Evolutionary conservation across 2,329 filamentous ascomycete genomes (phyloP).

Genomic region (Dryadomyces sulphureus): DNA sequence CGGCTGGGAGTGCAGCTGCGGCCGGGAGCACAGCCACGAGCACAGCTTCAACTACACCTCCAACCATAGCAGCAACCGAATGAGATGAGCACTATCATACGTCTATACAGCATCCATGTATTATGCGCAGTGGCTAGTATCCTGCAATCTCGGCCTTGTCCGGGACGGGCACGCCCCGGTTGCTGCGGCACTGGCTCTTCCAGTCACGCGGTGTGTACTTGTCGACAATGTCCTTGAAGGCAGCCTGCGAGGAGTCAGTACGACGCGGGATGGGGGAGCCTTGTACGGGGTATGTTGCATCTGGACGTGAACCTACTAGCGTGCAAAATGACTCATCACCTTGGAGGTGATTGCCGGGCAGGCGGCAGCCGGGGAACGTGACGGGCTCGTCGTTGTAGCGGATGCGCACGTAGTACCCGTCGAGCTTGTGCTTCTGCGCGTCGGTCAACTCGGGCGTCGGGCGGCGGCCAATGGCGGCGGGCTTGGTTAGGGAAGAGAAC

Average conservation of each 20-base stretch:
- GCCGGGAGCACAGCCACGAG: not conserved
- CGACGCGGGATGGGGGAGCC: too few relatives aligned
- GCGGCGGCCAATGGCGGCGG: constrained; percentile 42
- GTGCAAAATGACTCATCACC: constrained; percentile 87
- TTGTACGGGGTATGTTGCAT: too few relatives aligned
- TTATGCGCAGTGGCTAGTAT: too few relatives aligned
- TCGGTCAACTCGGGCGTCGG: constrained; percentile 38
- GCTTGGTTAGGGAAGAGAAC: constrained; percentile 15
- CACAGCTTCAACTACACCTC: too few relatives aligned
- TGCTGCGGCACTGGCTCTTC: constrained; percentile 39
- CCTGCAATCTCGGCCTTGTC: constrained; percentile 36
- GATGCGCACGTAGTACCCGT: constrained; percentile 75
- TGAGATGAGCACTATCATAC: not conserved
- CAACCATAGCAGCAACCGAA: too few relatives aligned
- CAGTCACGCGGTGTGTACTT: constrained; percentile 75
- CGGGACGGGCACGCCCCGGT: constrained; percentile 29
- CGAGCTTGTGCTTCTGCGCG: constrained; percentile 42
- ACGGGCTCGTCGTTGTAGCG: constrained; percentile 83
- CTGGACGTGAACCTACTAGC: constrained; percentile 36
- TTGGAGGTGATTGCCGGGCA: constrained; percentile 64
- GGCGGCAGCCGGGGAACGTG: constrained; percentile 65
- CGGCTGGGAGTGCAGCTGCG: not conserved
- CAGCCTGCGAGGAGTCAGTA: constrained; percentile 35
- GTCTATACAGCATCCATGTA: not conserved
- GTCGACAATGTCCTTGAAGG: constrained; percentile 87